phyloP scores from a whole-genome alignment of 2,329 filamentous ascomycete genomes.

The Magnaporthiopsis rhizophila region DNA sequence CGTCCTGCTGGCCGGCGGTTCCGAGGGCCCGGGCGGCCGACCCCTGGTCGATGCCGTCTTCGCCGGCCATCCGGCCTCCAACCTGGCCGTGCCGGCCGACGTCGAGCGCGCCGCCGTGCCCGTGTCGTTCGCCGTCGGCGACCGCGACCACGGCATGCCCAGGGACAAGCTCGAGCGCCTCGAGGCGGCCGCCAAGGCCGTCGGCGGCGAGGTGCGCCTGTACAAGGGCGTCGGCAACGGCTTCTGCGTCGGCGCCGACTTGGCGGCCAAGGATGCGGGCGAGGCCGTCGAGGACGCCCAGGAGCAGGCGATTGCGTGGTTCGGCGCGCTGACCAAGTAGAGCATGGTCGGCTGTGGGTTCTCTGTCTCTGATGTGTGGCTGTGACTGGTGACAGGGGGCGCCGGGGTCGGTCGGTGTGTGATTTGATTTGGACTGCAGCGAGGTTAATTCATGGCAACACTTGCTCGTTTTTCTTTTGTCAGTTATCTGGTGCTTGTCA shows the following conservation, averaged over 20 bases:
- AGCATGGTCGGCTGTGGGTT: too few species aligned
- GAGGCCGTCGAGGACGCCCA: slow-evolving; percentile 22
- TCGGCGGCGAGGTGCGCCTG: slow-evolving; percentile 26
- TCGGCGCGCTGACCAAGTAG: slow-evolving; percentile 13
- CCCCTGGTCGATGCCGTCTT: slow-evolving; percentile 44
- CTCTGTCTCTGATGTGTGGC: too few species aligned
- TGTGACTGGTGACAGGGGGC: neutral
- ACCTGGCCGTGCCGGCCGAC: slow-evolving; percentile 38
- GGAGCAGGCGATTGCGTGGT: slow-evolving; percentile 27
- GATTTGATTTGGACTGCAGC: too few species aligned
- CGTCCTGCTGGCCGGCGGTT: slow-evolving; percentile 34
- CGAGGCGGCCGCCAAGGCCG: slow-evolving; percentile 25
- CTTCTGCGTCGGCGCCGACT: slow-evolving; percentile 29
- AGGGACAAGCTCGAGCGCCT: slow-evolving; percentile 24
- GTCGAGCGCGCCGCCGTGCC: slow-evolving; percentile 35
- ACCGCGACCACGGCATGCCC: slow-evolving; percentile 33
- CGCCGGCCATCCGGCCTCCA: slow-evolving; percentile 40
- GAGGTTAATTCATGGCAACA: neutral
- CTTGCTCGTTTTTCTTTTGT: neutral
- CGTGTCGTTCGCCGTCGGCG: slow-evolving; percentile 37
- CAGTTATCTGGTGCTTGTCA: neutral
- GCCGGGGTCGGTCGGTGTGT: neutral
- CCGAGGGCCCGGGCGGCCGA: slow-evolving; percentile 17
- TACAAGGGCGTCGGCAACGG: slow-evolving; percentile 33
- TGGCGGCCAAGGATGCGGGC: slow-evolving; percentile 16